Evolutionary conservation across 176 grass and related monocot species (phyloP), one percentile per base, ranked within the genome.

Genomic region (Juncus inflexus): DNA sequence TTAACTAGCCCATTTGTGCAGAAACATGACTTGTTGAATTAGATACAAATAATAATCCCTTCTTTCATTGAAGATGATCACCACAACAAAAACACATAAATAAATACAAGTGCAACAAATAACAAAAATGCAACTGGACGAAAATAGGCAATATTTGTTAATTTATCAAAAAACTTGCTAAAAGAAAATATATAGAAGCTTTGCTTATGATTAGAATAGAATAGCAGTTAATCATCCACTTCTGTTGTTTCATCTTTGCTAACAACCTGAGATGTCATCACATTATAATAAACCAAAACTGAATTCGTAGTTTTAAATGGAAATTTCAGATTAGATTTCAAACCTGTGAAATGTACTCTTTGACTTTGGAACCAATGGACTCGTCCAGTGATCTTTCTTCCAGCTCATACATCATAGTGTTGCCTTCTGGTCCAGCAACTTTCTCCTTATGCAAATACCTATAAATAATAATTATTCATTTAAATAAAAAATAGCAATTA

Each of bases 371-470:
- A 45, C 42, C 79, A 59, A 89, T 75, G 15, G 77, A 79, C 63
- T 86, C 77, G 70, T 97, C 87, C 74, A 97, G 68, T 58, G 92
- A 76, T 79, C 92, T 91, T 81, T 97, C 87, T 3, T 84, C 87
- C 40, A 97, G 87, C 71, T 86, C 85, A 77, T 91, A 97, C 75
- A 79, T 79, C 70, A 97, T 28, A 41, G 52, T 55, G 64, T 97
- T 72, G 6, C 87, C 92, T 65, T 97, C 87, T 58, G 92, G 87
- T 35, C 87, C 79, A 62, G 75, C 64, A 66, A 83, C 53, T 81
- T 97, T 97, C 77, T 91, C 87, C 77, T 97, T 97, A 41, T 79
- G 77, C 60, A 97, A 74, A 64, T 89, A 91, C 74, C 92, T 97
- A 76, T 13, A 56, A 5, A 58, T 19, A 79, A 63, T 62, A 66